Evolutionary conservation across 768 basidiomycete species (phyloP).

Genomic region (Pleurotus tuoliensis): DNA sequence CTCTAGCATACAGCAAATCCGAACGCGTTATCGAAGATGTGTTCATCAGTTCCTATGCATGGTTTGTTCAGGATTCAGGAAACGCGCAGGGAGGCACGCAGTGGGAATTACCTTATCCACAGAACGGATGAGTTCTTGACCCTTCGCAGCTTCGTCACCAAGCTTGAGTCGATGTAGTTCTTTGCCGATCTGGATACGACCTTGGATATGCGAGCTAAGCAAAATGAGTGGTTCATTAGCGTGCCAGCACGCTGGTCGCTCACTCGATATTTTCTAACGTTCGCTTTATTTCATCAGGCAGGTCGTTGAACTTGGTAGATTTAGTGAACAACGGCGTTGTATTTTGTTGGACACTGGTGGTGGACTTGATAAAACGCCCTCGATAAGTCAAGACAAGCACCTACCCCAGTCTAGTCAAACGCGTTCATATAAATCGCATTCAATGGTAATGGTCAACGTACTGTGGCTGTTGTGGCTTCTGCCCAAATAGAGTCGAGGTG

Average conservation of each 20-base stretch:
- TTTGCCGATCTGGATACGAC: constrained; percentile 75
- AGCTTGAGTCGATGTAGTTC: constrained; percentile 74
- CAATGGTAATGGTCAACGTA: constrained; percentile 6
- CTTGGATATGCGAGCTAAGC: constrained; percentile 64
- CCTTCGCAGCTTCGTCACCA: constrained; percentile 70
- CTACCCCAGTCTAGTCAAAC: constrained; percentile 15
- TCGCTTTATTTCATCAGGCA: constrained; percentile 65
- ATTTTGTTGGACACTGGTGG: constrained; percentile 15
- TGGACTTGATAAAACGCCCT: background rate
- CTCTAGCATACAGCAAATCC: constrained; percentile 62
- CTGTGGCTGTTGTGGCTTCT: constrained; percentile 28
- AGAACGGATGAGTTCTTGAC: constrained; percentile 61
- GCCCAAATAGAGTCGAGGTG: constrained; percentile 27
- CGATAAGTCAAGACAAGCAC: constrained; percentile 4
- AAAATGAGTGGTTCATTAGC: constrained; percentile 9
- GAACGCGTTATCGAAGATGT: constrained; percentile 59
- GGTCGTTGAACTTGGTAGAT: constrained; percentile 78
- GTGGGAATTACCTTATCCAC: constrained; percentile 55
- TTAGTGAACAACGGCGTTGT: constrained; percentile 41
- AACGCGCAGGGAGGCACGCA: background rate
- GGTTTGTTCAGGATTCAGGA: background rate
- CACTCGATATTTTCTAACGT: constrained; percentile 72
- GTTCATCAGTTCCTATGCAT: constrained; percentile 58
- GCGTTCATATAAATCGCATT: background rate
- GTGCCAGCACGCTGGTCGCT: constrained; percentile 15